Percentiles rank a stretch among this genome's conserved stretches.
phyloP scores from a whole-genome alignment of 306 rosid species.

The Echinosophora koreensis region DNA sequence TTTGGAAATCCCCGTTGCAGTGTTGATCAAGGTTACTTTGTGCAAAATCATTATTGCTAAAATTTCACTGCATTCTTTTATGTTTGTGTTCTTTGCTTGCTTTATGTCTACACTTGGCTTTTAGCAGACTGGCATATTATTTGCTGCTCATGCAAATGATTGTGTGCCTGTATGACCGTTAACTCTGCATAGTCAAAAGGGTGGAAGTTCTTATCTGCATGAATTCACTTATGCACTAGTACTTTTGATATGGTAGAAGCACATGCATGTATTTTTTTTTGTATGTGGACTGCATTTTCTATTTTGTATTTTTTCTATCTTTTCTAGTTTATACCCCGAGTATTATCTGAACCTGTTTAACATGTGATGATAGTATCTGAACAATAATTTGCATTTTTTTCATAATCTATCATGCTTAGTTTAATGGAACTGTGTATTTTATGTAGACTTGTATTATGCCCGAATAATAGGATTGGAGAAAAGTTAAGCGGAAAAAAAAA shows the following conservation, averaged over 20 bases:
- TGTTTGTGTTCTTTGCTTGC: constrained; percentile 16
- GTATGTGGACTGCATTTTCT: constrained; percentile 17
- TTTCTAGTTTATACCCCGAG: neutral
- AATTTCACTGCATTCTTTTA: neutral
- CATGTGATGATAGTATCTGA: constrained; percentile 11
- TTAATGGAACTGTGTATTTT: neutral
- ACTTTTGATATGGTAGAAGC: neutral
- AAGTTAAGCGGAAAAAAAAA: neutral
- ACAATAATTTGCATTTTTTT: neutral
- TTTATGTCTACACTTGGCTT: constrained; percentile 10
- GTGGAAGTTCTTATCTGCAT: neutral
- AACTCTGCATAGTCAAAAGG: neutral
- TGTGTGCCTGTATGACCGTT: constrained; percentile 27
- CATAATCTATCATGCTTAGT: constrained; percentile 11
- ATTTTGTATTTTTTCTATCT: constrained; percentile 2
- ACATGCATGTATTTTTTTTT: neutral
- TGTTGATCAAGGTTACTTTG: constrained; percentile 35
- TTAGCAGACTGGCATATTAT: neutral
- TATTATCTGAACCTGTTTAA: constrained; percentile 18
- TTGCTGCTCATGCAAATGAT: neutral
- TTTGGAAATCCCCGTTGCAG: constrained; percentile 29
- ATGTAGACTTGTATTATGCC: constrained; percentile 9
- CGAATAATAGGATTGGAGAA: constrained; percentile 8
- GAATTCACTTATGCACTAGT: neutral
- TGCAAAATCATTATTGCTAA: constrained; percentile 30